Evolutionary conservation across 495 filamentous ascomycete species (phyloP), one percentile per base, ranked within the genome.

Genomic region (Penicillium roqueforti): DNA sequence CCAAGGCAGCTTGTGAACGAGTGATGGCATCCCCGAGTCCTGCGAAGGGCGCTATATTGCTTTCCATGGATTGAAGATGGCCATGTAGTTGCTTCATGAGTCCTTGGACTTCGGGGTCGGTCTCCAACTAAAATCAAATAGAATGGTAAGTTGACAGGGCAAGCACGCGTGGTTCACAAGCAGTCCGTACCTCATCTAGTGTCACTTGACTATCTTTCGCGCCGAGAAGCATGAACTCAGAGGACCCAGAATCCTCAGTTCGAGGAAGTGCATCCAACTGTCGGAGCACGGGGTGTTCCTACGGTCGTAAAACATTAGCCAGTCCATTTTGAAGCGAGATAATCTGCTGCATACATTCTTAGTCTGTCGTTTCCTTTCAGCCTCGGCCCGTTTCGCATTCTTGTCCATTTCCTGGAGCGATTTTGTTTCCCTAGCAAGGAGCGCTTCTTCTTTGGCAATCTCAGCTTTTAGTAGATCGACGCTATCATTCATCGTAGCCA

Each of bases 51-150:
- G 68, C 71, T 3, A 72, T 67, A 55, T 84, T 85, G 43, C 63
- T 75, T 49, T 79, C 73, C 70, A 86, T 77, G 26, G 76, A 83
- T 55, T 78, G 75, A 22, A 85, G 67, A 63, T 84, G 82, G 38
- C 73, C 71, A 43, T 75, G 68, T 10, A 86, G 64, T 56, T 83
- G 77, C 47, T 66, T 70, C 48, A 77, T 57, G 28, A 78, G 45
- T 10, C 34, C 53, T 6, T 51, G 53, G 9, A 69, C 53, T n/a
- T 73, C 70, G 1, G 73, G 69, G 47, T 78, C 74, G 13, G 57
- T 40, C n/a, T 73, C 70, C 38, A 76, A 62, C 75, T 77, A 53
- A 50, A 42, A 53, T 49, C 31, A 16, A 28, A 22, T 9, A 26
- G 6, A 4, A 42, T 26, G 37, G 45, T 56, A 4, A 55, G 57